A percentile compares a stretch with the other conserved stretches of the same genome.
These are phyloP conservation scores for Gossypioides kirkii DNA, from an alignment of 345 rosid species.

Conservation along the genomic window DNA sequence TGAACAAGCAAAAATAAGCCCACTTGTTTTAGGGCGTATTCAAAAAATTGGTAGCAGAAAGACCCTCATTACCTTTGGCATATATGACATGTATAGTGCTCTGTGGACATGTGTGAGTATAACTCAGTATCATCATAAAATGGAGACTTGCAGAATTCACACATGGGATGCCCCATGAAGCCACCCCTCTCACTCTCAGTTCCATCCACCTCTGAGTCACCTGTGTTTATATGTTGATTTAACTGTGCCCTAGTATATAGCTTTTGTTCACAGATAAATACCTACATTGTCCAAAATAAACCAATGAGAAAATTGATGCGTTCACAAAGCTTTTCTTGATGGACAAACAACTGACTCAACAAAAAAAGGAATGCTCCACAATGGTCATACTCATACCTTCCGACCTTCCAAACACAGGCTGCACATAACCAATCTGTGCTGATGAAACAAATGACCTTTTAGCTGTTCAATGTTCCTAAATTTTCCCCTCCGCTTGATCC, in stretches of 20 bases:
- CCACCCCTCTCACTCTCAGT: constrained; percentile 97
- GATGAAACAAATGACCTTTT: constrained; percentile 89
- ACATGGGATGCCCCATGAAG: constrained; percentile 84
- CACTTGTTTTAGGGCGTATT: background rate
- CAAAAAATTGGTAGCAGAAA: background rate
- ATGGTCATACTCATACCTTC: constrained; percentile 45
- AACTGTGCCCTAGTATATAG: constrained; percentile 72
- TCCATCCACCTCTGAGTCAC: constrained; percentile 95
- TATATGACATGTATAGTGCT: constrained; percentile 85
- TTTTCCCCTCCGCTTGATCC: constrained; percentile 47
- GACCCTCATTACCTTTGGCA: constrained; percentile 69
- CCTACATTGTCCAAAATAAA: constrained; percentile 35
- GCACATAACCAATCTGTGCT: constrained; percentile 78
- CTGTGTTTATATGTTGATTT: constrained; percentile 78
- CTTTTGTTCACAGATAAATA: constrained; percentile 92
- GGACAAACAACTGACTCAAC: background rate
- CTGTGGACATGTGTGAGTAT: constrained; percentile 86
- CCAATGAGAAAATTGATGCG: background rate
- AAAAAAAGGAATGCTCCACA: background rate
- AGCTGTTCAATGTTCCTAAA: constrained; percentile 85
- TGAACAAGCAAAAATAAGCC: background rate
- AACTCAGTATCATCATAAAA: constrained; percentile 94
- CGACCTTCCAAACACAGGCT: constrained; percentile 90
- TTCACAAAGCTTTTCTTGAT: background rate
- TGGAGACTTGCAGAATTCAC: constrained; percentile 82